Conservation (phyloP, 1,284 basidiomycete species). For the Leccinum solheimii region DNA sequence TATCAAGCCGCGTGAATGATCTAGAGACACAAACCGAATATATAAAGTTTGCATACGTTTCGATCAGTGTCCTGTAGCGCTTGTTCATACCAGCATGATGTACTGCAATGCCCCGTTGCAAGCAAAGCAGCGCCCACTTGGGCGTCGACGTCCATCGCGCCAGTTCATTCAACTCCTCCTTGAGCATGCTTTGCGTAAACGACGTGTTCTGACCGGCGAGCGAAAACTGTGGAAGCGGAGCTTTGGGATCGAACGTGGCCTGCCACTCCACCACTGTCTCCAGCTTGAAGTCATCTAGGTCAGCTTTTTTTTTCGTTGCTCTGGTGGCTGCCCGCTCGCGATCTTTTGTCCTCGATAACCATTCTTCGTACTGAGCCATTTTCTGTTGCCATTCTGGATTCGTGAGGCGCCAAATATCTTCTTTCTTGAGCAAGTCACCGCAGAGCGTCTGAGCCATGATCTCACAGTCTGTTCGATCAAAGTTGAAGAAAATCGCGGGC, state of each 20-base stretch:
- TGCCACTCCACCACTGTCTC: slow-evolving; percentile 44
- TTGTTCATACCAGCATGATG: slow-evolving; percentile 73
- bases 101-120: slow-evolving; percentile 62
- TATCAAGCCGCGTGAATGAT: slow-evolving; percentile 23
- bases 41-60: slow-evolving; percentile 44
- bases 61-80: slow-evolving; percentile 57
- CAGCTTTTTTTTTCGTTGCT: slow-evolving; percentile 37
- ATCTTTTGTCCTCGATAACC: slow-evolving; percentile 46
- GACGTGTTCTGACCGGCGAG: slow-evolving; percentile 47
- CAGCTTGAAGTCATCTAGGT: slow-evolving; percentile 35
- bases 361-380: slow-evolving; percentile 51
- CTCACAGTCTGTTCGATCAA: slow-evolving; percentile 62
- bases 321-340: slow-evolving; percentile 43
- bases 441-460: slow-evolving; percentile 46
- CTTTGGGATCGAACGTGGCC: slow-evolving; percentile 55
- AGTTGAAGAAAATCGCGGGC: slow-evolving; percentile 68
- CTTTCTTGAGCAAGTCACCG: slow-evolving; percentile 40
- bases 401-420: slow-evolving; percentile 49
- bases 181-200: slow-evolving; percentile 49
- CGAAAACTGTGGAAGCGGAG: slow-evolving; percentile 59
- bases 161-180: slow-evolving; percentile 49
- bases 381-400: slow-evolving; percentile 54
- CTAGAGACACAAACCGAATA: not conserved
- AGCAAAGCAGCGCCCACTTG: slow-evolving; percentile 46
- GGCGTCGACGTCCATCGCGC: slow-evolving; percentile 37